Evolutionary conservation across 2,329 filamentous ascomycete species (phyloP).

Genomic region (Herpotrichia juniperi): DNA sequence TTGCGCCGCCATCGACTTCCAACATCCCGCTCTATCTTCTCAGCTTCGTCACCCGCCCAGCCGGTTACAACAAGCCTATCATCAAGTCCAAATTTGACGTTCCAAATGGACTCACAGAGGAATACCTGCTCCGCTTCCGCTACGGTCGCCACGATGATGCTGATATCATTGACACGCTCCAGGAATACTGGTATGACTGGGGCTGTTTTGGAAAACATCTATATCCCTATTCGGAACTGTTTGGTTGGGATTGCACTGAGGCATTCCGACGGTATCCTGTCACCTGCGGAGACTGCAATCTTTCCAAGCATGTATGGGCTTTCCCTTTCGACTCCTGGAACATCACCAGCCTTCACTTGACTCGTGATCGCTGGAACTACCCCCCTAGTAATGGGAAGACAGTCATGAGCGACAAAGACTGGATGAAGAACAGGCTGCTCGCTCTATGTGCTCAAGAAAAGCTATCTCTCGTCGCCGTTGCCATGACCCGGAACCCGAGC

Average conservation of each 20-base stretch:
- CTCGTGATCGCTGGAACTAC: no score
- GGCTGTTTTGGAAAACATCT: slow-evolving; percentile 47
- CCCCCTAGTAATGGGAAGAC: no score
- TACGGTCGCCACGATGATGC: slow-evolving; percentile 49
- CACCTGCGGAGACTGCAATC: no score
- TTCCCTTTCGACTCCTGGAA: no score
- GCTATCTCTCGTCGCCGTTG: no score
- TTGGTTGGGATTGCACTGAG: slow-evolving; percentile 59
- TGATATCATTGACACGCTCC: slow-evolving; percentile 52
- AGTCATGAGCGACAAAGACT: no score
- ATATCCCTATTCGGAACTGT: slow-evolving; percentile 51
- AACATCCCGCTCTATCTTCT: slow-evolving; percentile 44
- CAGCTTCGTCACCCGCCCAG: slow-evolving; percentile 48
- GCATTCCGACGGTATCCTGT: no score
- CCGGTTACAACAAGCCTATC: slow-evolving; percentile 23
- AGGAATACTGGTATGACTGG: slow-evolving; percentile 57
- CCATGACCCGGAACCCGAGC: no score
- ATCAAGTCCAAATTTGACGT: slow-evolving; percentile 44
- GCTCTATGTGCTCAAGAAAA: no score
- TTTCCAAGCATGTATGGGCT: no score
- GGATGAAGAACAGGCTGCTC: no score
- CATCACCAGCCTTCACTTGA: no score
- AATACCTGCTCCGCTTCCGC: slow-evolving; percentile 29
- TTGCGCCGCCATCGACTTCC: slow-evolving; percentile 1
- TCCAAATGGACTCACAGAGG: slow-evolving; percentile 26